Base-by-base conservation (phyloP, 495 filamentous ascomycete species). In the Aspergillus steynii region DNA sequence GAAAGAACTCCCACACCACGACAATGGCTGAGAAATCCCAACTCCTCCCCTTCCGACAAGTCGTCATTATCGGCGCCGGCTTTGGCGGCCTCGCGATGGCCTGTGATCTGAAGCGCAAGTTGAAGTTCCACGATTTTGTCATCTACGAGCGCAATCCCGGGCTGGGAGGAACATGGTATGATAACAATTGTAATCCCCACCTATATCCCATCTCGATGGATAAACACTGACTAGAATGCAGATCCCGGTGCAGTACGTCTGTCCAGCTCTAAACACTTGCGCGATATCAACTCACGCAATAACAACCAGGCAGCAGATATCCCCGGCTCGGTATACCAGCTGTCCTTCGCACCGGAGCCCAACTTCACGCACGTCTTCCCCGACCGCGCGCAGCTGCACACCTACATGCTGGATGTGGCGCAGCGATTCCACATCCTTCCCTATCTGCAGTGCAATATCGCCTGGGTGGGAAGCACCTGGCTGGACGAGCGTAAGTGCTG, bases 41-140 rank as follows among this genome's bases (percentile, higher is more conserved):
- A 15, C 7, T 42, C 37, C 10, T 42, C 3, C 37, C 37, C 37
- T 42, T 42, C 37, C 37, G 37, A 42, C 37, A 42, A 42, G 65
- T 72, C 25, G 60, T 72, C 58, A 72, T 72, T 12, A 67, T 70
- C 55, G 70, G 70, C 20, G 70, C 62, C 6, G 71, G 71, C 46
- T 56, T 74, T 14, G 66, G 65, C 8, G 71, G 71, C 29, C 59
- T 74, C 14, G 61, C 64, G 49, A 69, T 68, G 59, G 71, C 65
- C 48, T 71, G 68, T 32, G 61, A 68, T 29, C 63, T 73, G 14
- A 61, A 56, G 47, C 31, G 61, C 14, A 59, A 62, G 50, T 65
- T 65, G 27, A 66, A 66, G 27, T 49, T 71, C 3, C 28, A 49
- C n/a, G 54, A 69, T 50, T 73, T 59, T 55, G 58, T 63, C 15